Percentiles rank a stretch among this genome's conserved stretches.
Evolutionary conservation across 2,329 filamentous ascomycete species (phyloP).

Genomic region (Aspergillus puulaauensis): DNA sequence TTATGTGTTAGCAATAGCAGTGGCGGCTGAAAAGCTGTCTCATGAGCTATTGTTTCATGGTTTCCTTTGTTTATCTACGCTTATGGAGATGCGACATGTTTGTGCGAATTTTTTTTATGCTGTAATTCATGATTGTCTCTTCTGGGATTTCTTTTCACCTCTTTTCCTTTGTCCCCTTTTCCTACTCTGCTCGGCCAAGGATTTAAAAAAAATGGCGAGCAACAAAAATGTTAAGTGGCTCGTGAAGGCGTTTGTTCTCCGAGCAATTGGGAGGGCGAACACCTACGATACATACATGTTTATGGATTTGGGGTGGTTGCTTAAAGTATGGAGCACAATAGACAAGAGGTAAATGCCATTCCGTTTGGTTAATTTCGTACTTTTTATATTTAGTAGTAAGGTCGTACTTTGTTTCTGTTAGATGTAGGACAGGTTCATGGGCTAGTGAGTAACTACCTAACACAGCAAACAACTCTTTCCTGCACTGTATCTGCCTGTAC

Average conservation of each 20-base stretch:
- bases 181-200: conserved; percentile 30
- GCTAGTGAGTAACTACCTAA: background rate
- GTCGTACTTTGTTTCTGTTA: background rate
- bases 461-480: background rate
- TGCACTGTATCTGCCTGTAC: too few relatives aligned
- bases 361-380: conserved; percentile 14
- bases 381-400: background rate
- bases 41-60: conserved; percentile 27
- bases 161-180: conserved; percentile 29
- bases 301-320: conserved; percentile 31
- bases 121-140: conserved; percentile 33
- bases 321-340: conserved; percentile 27
- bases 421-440: background rate
- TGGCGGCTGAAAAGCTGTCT: conserved; percentile 14
- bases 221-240: conserved; percentile 33
- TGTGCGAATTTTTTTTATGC: conserved; percentile 34
- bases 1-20: conserved; percentile 24
- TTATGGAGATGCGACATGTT: conserved; percentile 40
- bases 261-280: conserved; percentile 28
- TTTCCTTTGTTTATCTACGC: conserved; percentile 37
- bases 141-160: conserved; percentile 26
- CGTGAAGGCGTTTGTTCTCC: conserved; percentile 23
- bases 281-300: conserved; percentile 20
- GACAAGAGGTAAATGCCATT: conserved; percentile 37
- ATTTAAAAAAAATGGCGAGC: conserved; percentile 26